Conservation (phyloP, 2,329 filamentous ascomycete species). For the Epichloe hybrida region DNA sequence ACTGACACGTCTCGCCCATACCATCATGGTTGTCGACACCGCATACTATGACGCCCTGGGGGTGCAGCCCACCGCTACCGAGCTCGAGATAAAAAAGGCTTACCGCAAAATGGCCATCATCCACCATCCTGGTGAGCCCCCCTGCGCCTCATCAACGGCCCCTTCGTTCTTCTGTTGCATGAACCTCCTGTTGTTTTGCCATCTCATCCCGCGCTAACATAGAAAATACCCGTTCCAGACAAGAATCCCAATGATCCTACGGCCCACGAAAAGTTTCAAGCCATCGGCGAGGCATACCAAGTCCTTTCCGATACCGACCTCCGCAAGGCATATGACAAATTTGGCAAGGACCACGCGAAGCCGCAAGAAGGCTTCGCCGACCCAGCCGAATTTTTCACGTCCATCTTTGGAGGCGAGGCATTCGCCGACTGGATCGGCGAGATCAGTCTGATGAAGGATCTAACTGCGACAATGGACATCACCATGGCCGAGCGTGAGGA, state of each 20-base stretch:
- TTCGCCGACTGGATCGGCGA: conserved; percentile 96
- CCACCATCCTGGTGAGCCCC: conserved; percentile 63
- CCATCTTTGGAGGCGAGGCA: conserved; percentile 94
- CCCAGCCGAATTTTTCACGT: conserved; percentile 92
- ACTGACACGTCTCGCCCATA: conserved; percentile 14
- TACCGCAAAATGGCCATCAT: conserved; percentile 91
- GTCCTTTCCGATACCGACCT: conserved; percentile 81
- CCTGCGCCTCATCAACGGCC: neutral
- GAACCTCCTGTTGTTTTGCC: neutral
- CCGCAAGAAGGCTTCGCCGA: conserved; percentile 89
- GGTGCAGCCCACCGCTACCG: conserved; percentile 71
- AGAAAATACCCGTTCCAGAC: conserved; percentile 37
- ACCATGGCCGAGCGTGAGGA: conserved; percentile 66
- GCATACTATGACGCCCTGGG: conserved; percentile 75
- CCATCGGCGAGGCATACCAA: conserved; percentile 60
- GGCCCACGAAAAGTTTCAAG: conserved; percentile 88
- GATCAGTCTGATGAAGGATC: conserved; percentile 95
- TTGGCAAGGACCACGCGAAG: conserved; percentile 87
- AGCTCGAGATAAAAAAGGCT: conserved; percentile 96
- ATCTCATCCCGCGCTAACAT: neutral
- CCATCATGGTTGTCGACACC: conserved; percentile 73
- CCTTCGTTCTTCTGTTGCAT: neutral
- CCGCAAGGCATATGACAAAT: conserved; percentile 88
- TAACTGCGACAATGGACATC: conserved; percentile 97
- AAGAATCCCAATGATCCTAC: conserved; percentile 96